phyloP scores from a whole-genome alignment of 78 protist species.

The Isochrysis galbana region DNA sequence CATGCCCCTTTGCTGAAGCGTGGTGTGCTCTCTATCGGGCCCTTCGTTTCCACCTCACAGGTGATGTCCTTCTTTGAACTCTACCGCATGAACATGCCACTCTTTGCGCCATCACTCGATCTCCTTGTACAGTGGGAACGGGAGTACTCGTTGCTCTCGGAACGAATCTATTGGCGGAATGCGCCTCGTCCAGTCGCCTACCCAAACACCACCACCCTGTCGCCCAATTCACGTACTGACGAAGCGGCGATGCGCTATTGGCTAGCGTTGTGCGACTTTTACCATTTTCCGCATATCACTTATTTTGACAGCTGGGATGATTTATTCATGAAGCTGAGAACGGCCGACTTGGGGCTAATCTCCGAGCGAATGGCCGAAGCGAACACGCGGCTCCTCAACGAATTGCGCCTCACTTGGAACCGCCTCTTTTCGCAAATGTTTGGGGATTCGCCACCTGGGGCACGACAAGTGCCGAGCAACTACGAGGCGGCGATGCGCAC shows the following conservation, averaged over 20 bases:
- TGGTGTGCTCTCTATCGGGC: too few species aligned
- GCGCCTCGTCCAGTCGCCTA: neutral
- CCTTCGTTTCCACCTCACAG: too few species aligned
- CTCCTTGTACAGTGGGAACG: neutral
- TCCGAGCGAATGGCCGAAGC: neutral
- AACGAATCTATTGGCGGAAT: neutral
- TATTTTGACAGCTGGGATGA: neutral
- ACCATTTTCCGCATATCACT: neutral
- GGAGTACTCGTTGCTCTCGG: neutral
- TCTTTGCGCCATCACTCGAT: neutral
- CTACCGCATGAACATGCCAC: neutral
- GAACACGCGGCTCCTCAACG: too few species aligned
- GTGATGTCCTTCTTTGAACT: conserved; percentile 12
- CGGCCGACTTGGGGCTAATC: neutral
- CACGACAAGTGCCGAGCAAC: neutral
- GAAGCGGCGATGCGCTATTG: neutral
- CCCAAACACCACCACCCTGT: neutral
- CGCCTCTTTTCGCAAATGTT: neutral
- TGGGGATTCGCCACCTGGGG: neutral
- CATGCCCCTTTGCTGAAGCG: too few species aligned
- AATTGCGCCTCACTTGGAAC: neutral
- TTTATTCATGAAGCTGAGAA: neutral
- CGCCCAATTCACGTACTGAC: neutral
- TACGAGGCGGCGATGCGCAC: neutral
- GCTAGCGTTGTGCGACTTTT: neutral